Base-by-base conservation (phyloP, 768 basidiomycete genomes). In the Tremella yokohamensis region DNA sequence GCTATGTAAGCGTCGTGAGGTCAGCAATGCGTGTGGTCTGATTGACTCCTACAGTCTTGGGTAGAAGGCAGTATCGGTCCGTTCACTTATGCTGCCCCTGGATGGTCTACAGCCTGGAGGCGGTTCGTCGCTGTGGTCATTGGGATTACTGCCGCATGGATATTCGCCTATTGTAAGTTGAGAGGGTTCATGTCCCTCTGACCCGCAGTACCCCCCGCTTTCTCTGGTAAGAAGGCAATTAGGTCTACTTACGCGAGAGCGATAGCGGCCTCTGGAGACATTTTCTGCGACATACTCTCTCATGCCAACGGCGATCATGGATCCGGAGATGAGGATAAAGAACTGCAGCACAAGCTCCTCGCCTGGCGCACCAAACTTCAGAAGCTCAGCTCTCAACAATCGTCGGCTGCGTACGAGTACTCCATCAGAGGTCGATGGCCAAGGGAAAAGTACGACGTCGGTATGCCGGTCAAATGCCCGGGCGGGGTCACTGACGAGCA, bases 371-470 rank as follows among this genome's bases (percentile, higher is more conserved):
- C 82, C 54, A 91, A 90, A 73, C 78, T 91, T 54, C 84, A 82
- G 50, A 80, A 87, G 49, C 84, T 85, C 1, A 72, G 82, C 29
- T 8, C 45, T 68, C 38, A 52, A 18, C 60, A 59, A 8, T 57
- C 55, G 15, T 34, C 58, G 42, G 55, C 66, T 29, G 56, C 56
- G 1, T 69, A 56, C 53, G 72, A 90, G 85, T 84, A 89, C 70
- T 89, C 88, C 0, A 75, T 91, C 20, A 76, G 84, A 52, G 90
- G 89, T 29, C 56, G 64, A 62, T 91, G 88, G 90, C 90, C 90
- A 0, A 82, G 83, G n/a, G 78, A 87, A 56, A 78, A 90, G 58
- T 90, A 90, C 70, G 83, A 86, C 38, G 88, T 88, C 63, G 51
- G 83, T 71, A 3, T 2, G 40, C 8, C 29, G 13, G 45, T 38